Evolutionary conservation across 495 filamentous ascomycete species (phyloP), one percentile per base, ranked within the genome.

Genomic region (Tuber umbilicatum): DNA sequence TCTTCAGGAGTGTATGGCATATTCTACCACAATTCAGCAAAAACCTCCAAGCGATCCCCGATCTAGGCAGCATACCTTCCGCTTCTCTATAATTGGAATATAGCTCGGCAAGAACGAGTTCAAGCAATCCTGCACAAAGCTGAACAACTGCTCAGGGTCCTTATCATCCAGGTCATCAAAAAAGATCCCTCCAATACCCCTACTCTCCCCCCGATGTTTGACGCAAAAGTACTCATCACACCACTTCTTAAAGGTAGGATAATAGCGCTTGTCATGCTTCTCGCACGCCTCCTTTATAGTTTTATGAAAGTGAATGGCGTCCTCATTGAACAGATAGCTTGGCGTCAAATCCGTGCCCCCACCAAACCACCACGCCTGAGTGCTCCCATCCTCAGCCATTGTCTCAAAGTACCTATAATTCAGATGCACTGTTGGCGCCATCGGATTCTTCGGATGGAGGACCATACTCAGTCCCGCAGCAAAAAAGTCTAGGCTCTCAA

Each of bases 401-500:
- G 95, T 99, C 86, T 99, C 95, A 82, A 99, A 99, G 86, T 99
- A 99, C 5, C 95, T 89, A 86, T 99, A 99, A 86, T 99, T 99
- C 75, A 99, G 87, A 83, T 99, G 95, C 35, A 99, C 94, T 0
- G 95, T 99, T 0, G 95, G 95, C 31, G 94, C 94, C 90, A 96
- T 97, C 39, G 95, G 95, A 84, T 99, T 99, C 45, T 88, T 85
- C 10, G 95, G 95, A 83, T 98, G 95, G 37, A 97, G 85, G 70
- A 99, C 94, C 81, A 98, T 86, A 77, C 93, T 97, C 67, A 99
- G 85, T 4, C 95, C 95, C 1, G 95, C 92, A 31, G 94, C 95
- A 83, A 97, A 99, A 88, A 98, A 99, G 73, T 91, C 91, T 68
- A 99, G 86, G 64, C 88, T 91, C 39, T 94, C 91, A 35, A 90